These are phyloP conservation scores for Endoconidiophora laricicola DNA, from an alignment of 2,329 filamentous ascomycete species.

Conservation along the genomic window DNA sequence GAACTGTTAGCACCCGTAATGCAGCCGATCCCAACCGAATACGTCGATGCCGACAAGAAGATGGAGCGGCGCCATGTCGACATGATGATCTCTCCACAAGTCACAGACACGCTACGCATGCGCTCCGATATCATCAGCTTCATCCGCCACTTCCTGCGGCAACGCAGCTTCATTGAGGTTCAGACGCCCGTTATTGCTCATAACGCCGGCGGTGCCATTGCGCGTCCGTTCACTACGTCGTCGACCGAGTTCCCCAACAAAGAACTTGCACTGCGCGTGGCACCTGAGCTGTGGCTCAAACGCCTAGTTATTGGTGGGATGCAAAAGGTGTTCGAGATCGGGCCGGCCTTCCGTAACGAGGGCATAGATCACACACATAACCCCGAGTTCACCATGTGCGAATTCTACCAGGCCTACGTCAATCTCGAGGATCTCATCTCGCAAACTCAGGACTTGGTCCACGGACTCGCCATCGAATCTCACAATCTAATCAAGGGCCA, in stretches of 20 bases:
- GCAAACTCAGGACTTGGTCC: conserved; percentile 58
- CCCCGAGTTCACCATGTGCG: conserved; percentile 92
- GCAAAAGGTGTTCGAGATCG: conserved; percentile 82
- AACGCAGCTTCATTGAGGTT: conserved; percentile 65
- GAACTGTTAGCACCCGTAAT: conserved; percentile 60
- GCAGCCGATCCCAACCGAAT: conserved; percentile 56
- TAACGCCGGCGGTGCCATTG: conserved; percentile 71
- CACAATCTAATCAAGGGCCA: conserved; percentile 27
- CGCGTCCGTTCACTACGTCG: conserved; percentile 67
- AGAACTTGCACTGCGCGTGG: conserved; percentile 65
- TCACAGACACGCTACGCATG: conserved; percentile 53
- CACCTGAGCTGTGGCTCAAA: conserved; percentile 91
- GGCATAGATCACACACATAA: conserved; percentile 85
- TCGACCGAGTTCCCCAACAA: conserved; percentile 61
- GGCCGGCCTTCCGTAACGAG: conserved; percentile 84
- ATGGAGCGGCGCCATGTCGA: conserved; percentile 72
- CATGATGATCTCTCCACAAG: conserved; percentile 56
- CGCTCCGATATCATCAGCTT: conserved; percentile 58
- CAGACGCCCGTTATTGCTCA: conserved; percentile 77
- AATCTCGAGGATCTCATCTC: conserved; percentile 58
- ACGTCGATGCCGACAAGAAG: conserved; percentile 55
- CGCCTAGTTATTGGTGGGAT: conserved; percentile 77
- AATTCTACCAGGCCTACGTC: conserved; percentile 83
- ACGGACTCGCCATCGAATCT: conserved; percentile 37
- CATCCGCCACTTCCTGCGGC: conserved; percentile 57